Evolutionary conservation across 1,139 yeast genomes (phyloP), one percentile per base, ranked within the genome.

Genomic region (Candida glucosophila): DNA sequence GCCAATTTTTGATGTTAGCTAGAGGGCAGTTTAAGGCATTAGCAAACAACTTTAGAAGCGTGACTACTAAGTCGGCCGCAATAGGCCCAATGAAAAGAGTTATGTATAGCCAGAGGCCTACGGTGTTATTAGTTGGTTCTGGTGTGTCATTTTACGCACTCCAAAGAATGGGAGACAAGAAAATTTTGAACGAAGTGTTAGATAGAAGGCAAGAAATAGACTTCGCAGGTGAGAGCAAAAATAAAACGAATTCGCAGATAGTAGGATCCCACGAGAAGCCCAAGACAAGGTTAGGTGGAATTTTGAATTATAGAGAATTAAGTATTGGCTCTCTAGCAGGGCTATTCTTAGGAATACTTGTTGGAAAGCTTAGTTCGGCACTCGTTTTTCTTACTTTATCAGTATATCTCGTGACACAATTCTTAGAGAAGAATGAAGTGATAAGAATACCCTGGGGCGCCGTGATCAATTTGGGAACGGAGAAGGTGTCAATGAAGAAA

Each of bases 291-390:
- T 57, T 63, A 37, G 49, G 56, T 24, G 60, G 66, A 0, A 54
- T 47, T 30, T 47, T 74, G 32, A 67, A 74, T 45, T 79, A 79
- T 44, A 70, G 72, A 40, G 82, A 79, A 43, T 56, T 79, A 40
- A 67, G 85, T 10, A 52, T 77, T 32, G 90, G 90, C 4, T 74
- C 82, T 4, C 60, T 78, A 37, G 58, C 74, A 5, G 90, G 90
- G 0, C 53, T 77, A 30, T 59, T 73, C 24, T 40, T 72, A 27
- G 90, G 90, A 1, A 58, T 72, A 22, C 55, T 78, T 14, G 62
- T 71, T 12, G 86, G 88, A n/a, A 76, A 77, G 43, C 55, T 79
- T 31, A 67, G 78, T 31, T 62, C 73, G 17, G 62, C 75, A 15
- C 55, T 79, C 24, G 74, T 75, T 23, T 59, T 72, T 20, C 41